Percentiles rank a stretch among this genome's conserved stretches.
Evolutionary conservation across 164 flowering plant genomes (phyloP).

Genomic region (Platanus orientalis): DNA sequence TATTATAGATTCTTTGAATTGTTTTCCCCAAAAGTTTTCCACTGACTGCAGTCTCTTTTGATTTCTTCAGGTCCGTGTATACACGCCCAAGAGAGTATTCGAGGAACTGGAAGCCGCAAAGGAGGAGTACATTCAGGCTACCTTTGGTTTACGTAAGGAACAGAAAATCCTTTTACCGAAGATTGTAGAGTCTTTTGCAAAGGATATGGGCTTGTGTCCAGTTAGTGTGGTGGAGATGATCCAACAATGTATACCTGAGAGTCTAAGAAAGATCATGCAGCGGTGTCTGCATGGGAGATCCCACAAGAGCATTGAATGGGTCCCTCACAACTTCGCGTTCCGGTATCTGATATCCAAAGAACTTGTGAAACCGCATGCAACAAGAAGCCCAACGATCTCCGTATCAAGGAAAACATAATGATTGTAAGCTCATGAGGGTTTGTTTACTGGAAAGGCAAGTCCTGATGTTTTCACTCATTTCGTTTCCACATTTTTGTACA

Average conservation of each 20-base stretch:
- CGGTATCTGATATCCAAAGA: slow-evolving; percentile 85
- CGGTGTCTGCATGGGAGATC: slow-evolving; percentile 44
- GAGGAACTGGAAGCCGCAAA: slow-evolving; percentile 85
- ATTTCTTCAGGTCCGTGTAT: slow-evolving; percentile 61
- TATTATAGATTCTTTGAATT: neutral
- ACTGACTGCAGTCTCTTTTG: neutral
- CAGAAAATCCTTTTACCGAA: slow-evolving; percentile 72
- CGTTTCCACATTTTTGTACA: neutral
- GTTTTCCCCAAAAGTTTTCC: neutral
- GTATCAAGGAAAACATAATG: neutral
- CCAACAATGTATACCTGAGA: slow-evolving; percentile 62
- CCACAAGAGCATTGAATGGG: slow-evolving; percentile 72
- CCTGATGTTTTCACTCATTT: neutral
- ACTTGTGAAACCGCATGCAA: slow-evolving; percentile 30
- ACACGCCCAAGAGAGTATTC: slow-evolving; percentile 71
- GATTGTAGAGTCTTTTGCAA: slow-evolving; percentile 69
- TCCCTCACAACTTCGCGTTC: slow-evolving; percentile 72
- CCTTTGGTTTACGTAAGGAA: slow-evolving; percentile 62
- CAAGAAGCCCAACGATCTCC: neutral
- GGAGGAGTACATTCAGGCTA: slow-evolving; percentile 83
- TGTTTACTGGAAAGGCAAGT: neutral
- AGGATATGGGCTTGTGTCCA: slow-evolving; percentile 59
- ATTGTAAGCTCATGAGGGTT: neutral
- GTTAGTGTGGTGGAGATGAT: slow-evolving; percentile 57
- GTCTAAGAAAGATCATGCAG: slow-evolving; percentile 42